These are phyloP conservation scores for Trypanosomatidae sp. DNA, from an alignment of 208 protist genomes.

Conservation along the genomic window DNA sequence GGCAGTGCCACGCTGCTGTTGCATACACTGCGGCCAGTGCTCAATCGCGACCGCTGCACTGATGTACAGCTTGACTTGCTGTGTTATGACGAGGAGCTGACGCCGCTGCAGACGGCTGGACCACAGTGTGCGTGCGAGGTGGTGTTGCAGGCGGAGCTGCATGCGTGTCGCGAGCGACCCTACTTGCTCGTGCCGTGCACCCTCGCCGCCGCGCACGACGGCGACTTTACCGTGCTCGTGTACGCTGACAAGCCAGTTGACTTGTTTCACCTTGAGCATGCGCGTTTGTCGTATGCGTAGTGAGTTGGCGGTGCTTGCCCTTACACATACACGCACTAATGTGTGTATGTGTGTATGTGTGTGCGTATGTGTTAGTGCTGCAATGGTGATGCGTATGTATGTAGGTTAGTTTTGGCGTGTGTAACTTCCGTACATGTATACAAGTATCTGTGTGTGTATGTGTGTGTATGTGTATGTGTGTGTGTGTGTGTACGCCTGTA, in stretches of 20 bases:
- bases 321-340: too few relatives aligned
- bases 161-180: constrained; percentile 17
- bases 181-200: constrained; percentile 80
- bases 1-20: too few relatives aligned
- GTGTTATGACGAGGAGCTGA: constrained; percentile 43
- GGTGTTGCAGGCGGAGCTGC: constrained; percentile 23
- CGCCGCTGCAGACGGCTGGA: constrained; percentile 17
- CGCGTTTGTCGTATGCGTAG: constrained; percentile 48
- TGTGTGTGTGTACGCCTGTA: too few relatives aligned
- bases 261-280: constrained; percentile 31
- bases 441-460: not conserved
- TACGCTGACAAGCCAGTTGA: constrained; percentile 66
- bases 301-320: not conserved
- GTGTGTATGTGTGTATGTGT: too few relatives aligned
- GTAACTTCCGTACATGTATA: not conserved
- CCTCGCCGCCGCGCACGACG: constrained; percentile 45
- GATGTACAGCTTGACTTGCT: constrained; percentile 68
- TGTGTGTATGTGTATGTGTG: too few relatives aligned
- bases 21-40: constrained; percentile 49
- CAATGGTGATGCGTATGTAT: too few relatives aligned
- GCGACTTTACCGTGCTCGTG: constrained; percentile 76
- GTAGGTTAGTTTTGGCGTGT: not conserved
- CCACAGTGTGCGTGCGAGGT: constrained; percentile 38
- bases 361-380: too few relatives aligned
- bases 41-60: constrained; percentile 48